These are phyloP conservation scores for Sporothrix brunneoviolacea DNA, from an alignment of 2,329 filamentous ascomycete genomes.

Conservation along the genomic window DNA sequence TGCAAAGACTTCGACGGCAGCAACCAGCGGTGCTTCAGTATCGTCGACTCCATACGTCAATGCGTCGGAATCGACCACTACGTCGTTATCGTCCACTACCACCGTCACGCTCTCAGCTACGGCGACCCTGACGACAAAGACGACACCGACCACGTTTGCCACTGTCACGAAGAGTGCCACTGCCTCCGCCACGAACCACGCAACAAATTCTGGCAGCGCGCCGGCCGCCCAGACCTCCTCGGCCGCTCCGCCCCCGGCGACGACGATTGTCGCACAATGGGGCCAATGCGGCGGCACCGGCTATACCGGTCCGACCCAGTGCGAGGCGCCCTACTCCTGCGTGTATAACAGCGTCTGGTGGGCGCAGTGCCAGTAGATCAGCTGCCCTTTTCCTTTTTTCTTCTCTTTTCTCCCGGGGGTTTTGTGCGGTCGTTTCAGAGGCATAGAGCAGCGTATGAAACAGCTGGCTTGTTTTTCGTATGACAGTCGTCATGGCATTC, in stretches of 20 bases:
- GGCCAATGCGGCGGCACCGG: slow-evolving; percentile 31
- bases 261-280: slow-evolving; percentile 26
- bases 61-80: slow-evolving; percentile 15
- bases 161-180: neutral
- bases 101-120: slow-evolving; percentile 20
- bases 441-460: neutral
- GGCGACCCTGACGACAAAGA: slow-evolving; percentile 8
- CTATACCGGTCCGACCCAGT: slow-evolving; percentile 29
- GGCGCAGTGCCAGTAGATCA: slow-evolving; percentile 26
- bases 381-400: neutral
- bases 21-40: neutral
- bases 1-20: neutral
- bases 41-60: neutral
- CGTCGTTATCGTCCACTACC: slow-evolving; percentile 16
- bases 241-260: neutral
- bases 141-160: neutral
- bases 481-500: no score
- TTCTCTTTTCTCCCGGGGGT: neutral
- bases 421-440: no score
- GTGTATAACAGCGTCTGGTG: slow-evolving; percentile 25
- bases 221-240: neutral
- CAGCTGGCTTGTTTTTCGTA: neutral
- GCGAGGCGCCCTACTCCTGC: slow-evolving; percentile 27
- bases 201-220: neutral
- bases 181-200: neutral